These are phyloP conservation scores for Solanum chacoense DNA, from an alignment of 305 asterid genomes.

Conservation along the genomic window DNA sequence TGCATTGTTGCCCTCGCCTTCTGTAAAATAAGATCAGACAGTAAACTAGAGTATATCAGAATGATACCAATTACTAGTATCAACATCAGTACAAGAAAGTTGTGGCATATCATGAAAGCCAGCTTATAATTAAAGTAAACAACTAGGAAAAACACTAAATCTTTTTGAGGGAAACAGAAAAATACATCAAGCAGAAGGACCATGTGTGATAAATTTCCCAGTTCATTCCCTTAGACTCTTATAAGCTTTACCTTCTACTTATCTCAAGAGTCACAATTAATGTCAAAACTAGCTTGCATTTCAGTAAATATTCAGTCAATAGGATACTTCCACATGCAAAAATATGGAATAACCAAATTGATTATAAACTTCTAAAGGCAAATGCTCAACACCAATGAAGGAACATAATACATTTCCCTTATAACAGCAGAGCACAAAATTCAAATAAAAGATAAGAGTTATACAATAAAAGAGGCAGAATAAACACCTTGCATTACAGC, in stretches of 20 bases:
- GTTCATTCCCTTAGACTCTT: background rate
- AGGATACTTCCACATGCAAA: background rate
- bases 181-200: background rate
- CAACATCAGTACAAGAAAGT: background rate
- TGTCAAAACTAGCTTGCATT: background rate
- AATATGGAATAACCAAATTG: background rate
- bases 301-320: background rate
- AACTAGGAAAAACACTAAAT: background rate
- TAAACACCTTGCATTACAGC: constrained; percentile 6
- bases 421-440: background rate
- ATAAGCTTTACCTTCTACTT: background rate
- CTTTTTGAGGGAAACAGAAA: background rate
- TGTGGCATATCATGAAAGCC: background rate
- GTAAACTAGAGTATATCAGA: background rate
- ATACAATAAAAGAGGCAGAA: background rate
- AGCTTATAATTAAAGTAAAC: background rate
- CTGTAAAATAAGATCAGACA: constrained; percentile 3
- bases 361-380: background rate
- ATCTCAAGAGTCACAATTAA: background rate
- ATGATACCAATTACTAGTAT: background rate
- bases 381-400: background rate
- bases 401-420: background rate
- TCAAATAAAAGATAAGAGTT: background rate
- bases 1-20: constrained; percentile 7
- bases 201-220: background rate